Base-by-base conservation (phyloP, 495 filamentous ascomycete genomes). In the Daldinia concentrica region DNA sequence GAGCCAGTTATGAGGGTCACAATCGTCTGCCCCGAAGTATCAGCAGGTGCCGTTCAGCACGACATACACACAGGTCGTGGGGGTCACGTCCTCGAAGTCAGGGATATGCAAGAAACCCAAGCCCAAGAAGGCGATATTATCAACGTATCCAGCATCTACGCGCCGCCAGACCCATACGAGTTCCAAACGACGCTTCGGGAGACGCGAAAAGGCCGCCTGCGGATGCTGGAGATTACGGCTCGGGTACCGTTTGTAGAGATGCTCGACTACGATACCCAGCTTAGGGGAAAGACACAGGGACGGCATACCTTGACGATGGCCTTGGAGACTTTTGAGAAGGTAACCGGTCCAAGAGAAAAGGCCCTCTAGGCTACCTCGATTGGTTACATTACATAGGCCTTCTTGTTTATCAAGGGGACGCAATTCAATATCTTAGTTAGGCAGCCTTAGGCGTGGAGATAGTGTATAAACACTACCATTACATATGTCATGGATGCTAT, bases 171-270 rank as follows among this genome's bases (percentile, higher is more conserved):
- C 74, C 93, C 93, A 24, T 98, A 95, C 75, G 90, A 89, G 34
- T 84, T 86, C 3, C 79, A 82, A 52, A 79, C 82, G 61, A 80
- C 78, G 27, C 76, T 84, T 51, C 67, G 79, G 29, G 81, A 79
- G 24, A 69, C 76, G 11, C 81, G 78, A 68, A 81, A 79, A 68
- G 79, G 68, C 17, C 75, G 65, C 1, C 73, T 80, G 32, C 73
- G 83, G 51, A 82, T 84, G 82, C 72, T 85, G 30, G 78, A 84
- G 6, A 92, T 99, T 64, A 87, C 87, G 5, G 96, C 93, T 3
- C 88, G 91, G 66, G 94, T 98, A 30, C 96, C 96, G 45, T 81
- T 98, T 62, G 94, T 93, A 78, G 95, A 98, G 79, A 98, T 98
- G 94, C 91, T 98, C 57, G 93, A 95, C 34, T 99, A 99, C 80